These are phyloP conservation scores for Arachnopeziza araneosa DNA, from an alignment of 2,329 filamentous ascomycete species.

Conservation along the genomic window DNA sequence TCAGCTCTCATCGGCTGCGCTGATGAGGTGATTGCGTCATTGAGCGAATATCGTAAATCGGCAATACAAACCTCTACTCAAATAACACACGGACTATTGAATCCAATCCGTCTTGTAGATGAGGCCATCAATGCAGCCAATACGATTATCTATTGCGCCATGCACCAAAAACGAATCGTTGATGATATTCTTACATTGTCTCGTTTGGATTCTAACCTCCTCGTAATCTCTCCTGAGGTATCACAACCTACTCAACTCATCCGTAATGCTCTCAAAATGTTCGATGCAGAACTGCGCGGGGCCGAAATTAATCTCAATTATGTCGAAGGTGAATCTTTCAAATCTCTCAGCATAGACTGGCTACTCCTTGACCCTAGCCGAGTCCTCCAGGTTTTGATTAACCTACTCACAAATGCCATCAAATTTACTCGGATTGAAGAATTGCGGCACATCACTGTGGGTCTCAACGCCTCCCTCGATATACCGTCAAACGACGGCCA, in stretches of 20 bases:
- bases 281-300: conserved; percentile 66
- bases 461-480: conserved; percentile 32
- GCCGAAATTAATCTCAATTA: conserved; percentile 63
- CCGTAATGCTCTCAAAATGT: conserved; percentile 66
- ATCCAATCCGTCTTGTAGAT: conserved; percentile 41
- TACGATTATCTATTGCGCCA: conserved; percentile 69
- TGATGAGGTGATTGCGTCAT: conserved; percentile 38
- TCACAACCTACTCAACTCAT: conserved; percentile 44
- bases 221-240: conserved; percentile 63
- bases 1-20: conserved; percentile 71
- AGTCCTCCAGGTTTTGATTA: conserved; percentile 73
- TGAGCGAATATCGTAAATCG: conserved; percentile 5
- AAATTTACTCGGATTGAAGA: conserved; percentile 68
- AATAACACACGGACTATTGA: conserved; percentile 29
- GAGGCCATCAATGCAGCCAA: conserved; percentile 69
- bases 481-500: conserved; percentile 5
- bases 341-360: conserved; percentile 52
- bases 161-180: conserved; percentile 73
- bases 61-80: neutral
- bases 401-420: conserved; percentile 72
- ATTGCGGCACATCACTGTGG: conserved; percentile 47
- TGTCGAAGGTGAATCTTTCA: conserved; percentile 55
- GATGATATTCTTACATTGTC: conserved; percentile 68
- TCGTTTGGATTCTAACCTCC: conserved; percentile 68
- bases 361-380: conserved; percentile 65